Conservation (phyloP, 106 monocot genomes). For the Amphibolis antarctica region DNA sequence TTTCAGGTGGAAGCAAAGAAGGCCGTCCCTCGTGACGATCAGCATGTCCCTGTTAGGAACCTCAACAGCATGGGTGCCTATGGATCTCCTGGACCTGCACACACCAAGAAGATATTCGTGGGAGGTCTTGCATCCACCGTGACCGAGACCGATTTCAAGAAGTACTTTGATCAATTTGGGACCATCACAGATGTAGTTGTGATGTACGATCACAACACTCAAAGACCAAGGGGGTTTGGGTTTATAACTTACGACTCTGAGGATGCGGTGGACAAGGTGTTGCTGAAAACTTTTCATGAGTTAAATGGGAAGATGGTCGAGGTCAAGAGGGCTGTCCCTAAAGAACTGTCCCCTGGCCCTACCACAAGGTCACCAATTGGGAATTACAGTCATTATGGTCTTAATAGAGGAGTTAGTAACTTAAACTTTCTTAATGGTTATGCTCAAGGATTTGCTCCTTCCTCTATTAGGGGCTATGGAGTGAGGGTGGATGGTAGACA, state of each 20-base stretch:
- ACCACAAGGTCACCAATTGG: constrained; percentile 13
- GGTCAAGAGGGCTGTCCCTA: constrained; percentile 76
- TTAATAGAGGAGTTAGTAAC: constrained; percentile 15
- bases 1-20: constrained; percentile 49
- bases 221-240: constrained; percentile 68
- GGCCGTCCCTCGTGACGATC: constrained; percentile 33
- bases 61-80: constrained; percentile 9
- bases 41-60: constrained; percentile 17
- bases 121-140: constrained; percentile 51
- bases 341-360: constrained; percentile 21
- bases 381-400: constrained; percentile 3
- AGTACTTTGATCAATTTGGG: constrained; percentile 67
- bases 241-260: constrained; percentile 70
- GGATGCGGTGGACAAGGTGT: constrained; percentile 50
- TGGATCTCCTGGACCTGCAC: constrained; percentile 9
- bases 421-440: constrained; percentile 36
- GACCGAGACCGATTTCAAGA: constrained; percentile 36
- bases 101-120: constrained; percentile 66
- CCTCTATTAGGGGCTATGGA: constrained; percentile 35
- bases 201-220: constrained; percentile 45
- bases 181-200: constrained; percentile 55
- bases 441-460: constrained; percentile 35
- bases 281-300: constrained; percentile 43
- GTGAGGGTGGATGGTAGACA: constrained; percentile 47
- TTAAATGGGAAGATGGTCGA: constrained; percentile 62